Percentiles rank a stretch among this genome's conserved stretches.
phyloP scores from a whole-genome alignment of 306 rosid genomes.

The Arachis stenosperma region DNA sequence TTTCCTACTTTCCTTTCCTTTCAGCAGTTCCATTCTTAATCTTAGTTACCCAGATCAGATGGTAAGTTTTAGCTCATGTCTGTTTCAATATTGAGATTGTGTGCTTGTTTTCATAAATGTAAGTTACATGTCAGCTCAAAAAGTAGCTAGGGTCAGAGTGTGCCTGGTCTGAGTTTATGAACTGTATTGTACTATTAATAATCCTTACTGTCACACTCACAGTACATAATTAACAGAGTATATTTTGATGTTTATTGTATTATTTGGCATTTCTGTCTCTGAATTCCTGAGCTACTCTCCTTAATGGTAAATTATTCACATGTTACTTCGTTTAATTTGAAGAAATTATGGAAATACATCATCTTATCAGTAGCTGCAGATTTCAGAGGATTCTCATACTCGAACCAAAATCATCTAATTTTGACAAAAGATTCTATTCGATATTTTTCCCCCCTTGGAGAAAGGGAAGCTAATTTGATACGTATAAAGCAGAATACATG shows the following conservation, averaged over 20 bases:
- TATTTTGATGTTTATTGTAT: slow-evolving; percentile 22
- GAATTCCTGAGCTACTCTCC: slow-evolving; percentile 3
- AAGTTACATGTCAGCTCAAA: background rate
- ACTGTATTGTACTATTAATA: slow-evolving; percentile 29
- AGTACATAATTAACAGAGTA: slow-evolving; percentile 22
- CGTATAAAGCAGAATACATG: background rate
- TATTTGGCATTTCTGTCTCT: slow-evolving; percentile 1
- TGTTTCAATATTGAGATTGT: slow-evolving; percentile 38
- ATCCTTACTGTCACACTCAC: slow-evolving; percentile 9
- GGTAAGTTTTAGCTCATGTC: slow-evolving; percentile 35
- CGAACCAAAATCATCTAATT: background rate
- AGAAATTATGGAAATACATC: slow-evolving; percentile 3
- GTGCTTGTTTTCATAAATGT: slow-evolving; percentile 27
- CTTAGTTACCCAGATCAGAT: slow-evolving; percentile 34
- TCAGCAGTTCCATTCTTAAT: slow-evolving; percentile 17
- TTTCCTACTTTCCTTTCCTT: background rate
- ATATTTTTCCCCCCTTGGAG: too few species aligned
- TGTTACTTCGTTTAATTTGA: slow-evolving; percentile 4
- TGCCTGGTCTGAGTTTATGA: slow-evolving; percentile 25
- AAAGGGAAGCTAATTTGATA: background rate
- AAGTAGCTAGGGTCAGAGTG: slow-evolving; percentile 5
- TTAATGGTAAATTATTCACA: background rate
- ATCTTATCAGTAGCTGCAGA: background rate
- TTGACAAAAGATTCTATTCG: too few species aligned
- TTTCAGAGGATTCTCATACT: background rate